Percentiles rank a stretch among this genome's conserved stretches.
phyloP scores from a whole-genome alignment of 176 grass and related monocot species.

The Eragrostis curvula region DNA sequence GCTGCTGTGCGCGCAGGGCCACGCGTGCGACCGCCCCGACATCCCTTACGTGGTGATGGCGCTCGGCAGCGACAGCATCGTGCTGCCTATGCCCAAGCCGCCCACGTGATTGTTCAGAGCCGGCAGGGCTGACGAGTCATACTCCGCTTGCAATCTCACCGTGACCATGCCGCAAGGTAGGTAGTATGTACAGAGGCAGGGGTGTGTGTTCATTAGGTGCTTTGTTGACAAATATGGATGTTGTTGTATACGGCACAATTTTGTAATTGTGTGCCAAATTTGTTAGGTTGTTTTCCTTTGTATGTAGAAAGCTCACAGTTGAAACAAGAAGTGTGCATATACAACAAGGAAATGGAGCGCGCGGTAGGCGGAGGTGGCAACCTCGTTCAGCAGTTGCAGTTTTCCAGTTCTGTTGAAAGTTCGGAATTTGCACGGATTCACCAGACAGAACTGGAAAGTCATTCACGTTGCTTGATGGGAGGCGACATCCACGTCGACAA shows the following conservation, averaged over 20 bases:
- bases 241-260: neutral
- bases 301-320: neutral
- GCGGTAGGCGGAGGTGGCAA: too few species aligned
- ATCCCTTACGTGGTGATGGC: conserved; percentile 59
- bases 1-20: conserved; percentile 82
- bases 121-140: conserved; percentile 16
- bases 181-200: neutral
- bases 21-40: conserved; percentile 69
- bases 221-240: neutral
- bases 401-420: too few species aligned
- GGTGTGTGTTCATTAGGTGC: neutral
- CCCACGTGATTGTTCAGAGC: conserved; percentile 42
- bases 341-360: too few species aligned
- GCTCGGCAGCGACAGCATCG: conserved; percentile 45
- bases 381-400: too few species aligned
- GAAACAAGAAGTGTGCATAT: too few species aligned
- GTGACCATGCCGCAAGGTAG: conserved; percentile 44
- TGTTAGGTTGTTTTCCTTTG: neutral
- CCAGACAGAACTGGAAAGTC: too few species aligned
- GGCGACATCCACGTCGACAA: too few species aligned
- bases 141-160: conserved; percentile 45
- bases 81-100: conserved; percentile 56
- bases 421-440: too few species aligned
- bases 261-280: neutral
- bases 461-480: too few species aligned